These are phyloP conservation scores for Dioscorea dumetorum DNA, from an alignment of 106 monocot species.

Conservation along the genomic window DNA sequence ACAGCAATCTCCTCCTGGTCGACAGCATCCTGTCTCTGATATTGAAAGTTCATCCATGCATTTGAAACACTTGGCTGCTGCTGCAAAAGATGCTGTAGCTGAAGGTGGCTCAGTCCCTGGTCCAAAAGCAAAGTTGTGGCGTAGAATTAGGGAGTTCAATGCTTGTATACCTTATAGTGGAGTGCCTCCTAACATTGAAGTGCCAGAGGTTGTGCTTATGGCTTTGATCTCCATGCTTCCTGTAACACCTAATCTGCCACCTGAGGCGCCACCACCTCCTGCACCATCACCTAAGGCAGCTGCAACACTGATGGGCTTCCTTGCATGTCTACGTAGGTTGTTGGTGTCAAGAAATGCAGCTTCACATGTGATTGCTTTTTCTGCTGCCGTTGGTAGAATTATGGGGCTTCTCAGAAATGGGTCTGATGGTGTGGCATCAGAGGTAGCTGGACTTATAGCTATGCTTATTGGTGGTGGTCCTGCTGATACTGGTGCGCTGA, in stretches of 20 bases:
- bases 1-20: conserved; percentile 30
- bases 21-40: conserved; percentile 40
- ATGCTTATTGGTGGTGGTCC: conserved; percentile 93
- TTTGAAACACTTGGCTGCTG: conserved; percentile 82
- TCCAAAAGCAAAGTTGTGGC: conserved; percentile 88
- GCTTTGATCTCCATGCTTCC: conserved; percentile 98
- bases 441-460: conserved; percentile 81
- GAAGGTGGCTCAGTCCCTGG: conserved; percentile 93
- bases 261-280: conserved; percentile 93
- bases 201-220: conserved; percentile 94
- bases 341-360: conserved; percentile 90
- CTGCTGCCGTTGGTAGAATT: conserved; percentile 97
- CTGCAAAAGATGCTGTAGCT: conserved; percentile 99
- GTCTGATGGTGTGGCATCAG: conserved; percentile 89
- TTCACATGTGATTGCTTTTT: conserved; percentile 97
- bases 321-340: conserved; percentile 87
- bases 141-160: conserved; percentile 98
- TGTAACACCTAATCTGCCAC: conserved; percentile 84
- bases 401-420: conserved; percentile 98
- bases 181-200: conserved; percentile 71
- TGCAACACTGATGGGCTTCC: conserved; percentile 92
- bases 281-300: conserved; percentile 96
- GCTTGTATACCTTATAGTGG: conserved; percentile 92
- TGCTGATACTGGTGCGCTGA: conserved; percentile 48
- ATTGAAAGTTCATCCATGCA: conserved; percentile 70